Base-by-base conservation (phyloP, 495 filamentous ascomycete genomes). In the Penicillium goetzii region DNA sequence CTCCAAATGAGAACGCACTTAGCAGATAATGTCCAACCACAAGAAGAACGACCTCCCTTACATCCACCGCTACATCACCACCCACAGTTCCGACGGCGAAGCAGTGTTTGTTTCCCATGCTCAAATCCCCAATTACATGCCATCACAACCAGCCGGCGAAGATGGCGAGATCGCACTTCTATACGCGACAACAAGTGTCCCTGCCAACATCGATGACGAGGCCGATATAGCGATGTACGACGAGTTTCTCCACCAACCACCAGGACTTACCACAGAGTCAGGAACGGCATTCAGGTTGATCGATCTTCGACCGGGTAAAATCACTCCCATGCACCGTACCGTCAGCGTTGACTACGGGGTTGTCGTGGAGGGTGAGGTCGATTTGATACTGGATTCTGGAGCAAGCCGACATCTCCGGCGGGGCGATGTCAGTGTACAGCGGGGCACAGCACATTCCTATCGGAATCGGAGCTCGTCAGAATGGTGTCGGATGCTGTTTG, bases 311-410 rank as follows among this genome's bases (percentile, higher is more conserved):
- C 91, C 75, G 80, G 89, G 56, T 81, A 83, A 68, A 86, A 89
- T 76, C 81, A 91, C 55, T 83, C 68, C 79, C 9, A 79, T 93
- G 89, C 90, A 93, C 69, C 80, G 89, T 0, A 91, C 90, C 4
- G 81, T 87, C 56, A 85, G 80, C 7, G 63, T 93, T 1, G 90
- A 93, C 62, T 92, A 90, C 66, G 89, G 88, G 8, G 81, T 91
- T 59, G 80, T 92, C 65, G 74, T 66, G 84, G 89, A 92, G 68
- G 90, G 90, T 0, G 75, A 84, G 64, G 89, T 92, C 57, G 90
- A 93, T 73, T 88, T 92, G 67, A 87, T 90, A 80, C 85, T 78
- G 33, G 88, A 91, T 74, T 84, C 85, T 0, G 81, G 79, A 15
- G 70, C 78, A 0, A 83, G 83, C 64, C 86, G 89, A 55, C 70